These are phyloP conservation scores for Tubosaeta sp. DNA, from an alignment of 768 basidiomycete species.

Conservation along the genomic window DNA sequence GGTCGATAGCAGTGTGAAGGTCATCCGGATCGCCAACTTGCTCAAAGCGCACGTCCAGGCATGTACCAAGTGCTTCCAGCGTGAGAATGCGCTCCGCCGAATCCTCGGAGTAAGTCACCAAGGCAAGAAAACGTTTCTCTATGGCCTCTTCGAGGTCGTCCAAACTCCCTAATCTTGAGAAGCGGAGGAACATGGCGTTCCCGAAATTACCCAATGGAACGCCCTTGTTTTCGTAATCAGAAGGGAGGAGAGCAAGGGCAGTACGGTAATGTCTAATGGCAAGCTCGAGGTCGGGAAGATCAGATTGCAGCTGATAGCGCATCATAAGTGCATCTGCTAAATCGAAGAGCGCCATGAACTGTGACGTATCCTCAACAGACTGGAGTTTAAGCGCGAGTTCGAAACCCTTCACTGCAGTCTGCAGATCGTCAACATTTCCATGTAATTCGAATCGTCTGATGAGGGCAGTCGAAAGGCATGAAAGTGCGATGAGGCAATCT, in stretches of 20 bases:
- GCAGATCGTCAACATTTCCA: slow-evolving; percentile 21
- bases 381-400: slow-evolving; percentile 17
- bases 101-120: slow-evolving; percentile 15
- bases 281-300: slow-evolving; percentile 26
- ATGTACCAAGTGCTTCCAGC: slow-evolving; percentile 19
- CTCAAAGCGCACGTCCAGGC: slow-evolving; percentile 25
- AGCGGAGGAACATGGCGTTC: slow-evolving; percentile 23
- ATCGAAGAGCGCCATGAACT: slow-evolving; percentile 17
- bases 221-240: slow-evolving; percentile 11
- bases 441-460: slow-evolving; percentile 19
- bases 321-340: slow-evolving; percentile 24
- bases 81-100: slow-evolving; percentile 12
- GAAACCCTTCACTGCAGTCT: slow-evolving; percentile 26
- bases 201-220: slow-evolving; percentile 20
- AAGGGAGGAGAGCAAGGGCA: slow-evolving; percentile 16
- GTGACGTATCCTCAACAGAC: slow-evolving; percentile 12
- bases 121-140: slow-evolving; percentile 20
- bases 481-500: slow-evolving; percentile 15
- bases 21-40: slow-evolving; percentile 17
- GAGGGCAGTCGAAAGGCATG: slow-evolving; percentile 22
- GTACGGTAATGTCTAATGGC: slow-evolving; percentile 23
- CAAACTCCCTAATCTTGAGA: slow-evolving; percentile 10
- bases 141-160: slow-evolving; percentile 27
- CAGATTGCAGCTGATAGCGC: slow-evolving; percentile 22
- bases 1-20: slow-evolving; percentile 23